These are phyloP conservation scores for Plenodomus lindquistii DNA, from an alignment of 2,329 filamentous ascomycete genomes.

Conservation along the genomic window DNA sequence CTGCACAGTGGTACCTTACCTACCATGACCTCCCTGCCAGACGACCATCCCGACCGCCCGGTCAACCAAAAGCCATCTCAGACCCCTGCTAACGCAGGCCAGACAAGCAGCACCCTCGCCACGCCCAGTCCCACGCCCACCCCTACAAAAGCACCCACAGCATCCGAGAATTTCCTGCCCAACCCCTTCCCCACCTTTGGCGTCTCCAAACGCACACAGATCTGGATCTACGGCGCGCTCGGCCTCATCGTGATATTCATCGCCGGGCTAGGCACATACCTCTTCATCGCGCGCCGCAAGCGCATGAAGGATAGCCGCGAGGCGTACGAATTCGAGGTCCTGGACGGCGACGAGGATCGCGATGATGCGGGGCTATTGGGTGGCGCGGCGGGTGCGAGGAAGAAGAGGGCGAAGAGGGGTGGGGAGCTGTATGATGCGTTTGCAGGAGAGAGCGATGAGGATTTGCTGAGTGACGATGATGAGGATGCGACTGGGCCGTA, in stretches of 20 bases:
- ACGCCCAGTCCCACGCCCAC: constrained; percentile 16
- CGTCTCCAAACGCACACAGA: constrained; percentile 80
- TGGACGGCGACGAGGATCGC: constrained; percentile 76
- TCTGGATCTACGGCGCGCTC: constrained; percentile 90
- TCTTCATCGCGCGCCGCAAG: constrained; percentile 77
- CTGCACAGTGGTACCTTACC: constrained; percentile 53
- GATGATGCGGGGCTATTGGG: constrained; percentile 56
- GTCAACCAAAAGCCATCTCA: constrained; percentile 60
- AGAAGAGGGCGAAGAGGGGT: constrained; percentile 63
- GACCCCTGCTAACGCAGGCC: constrained; percentile 29
- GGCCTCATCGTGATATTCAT: constrained; percentile 87
- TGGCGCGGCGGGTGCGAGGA: constrained; percentile 39
- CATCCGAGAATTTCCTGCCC: constrained; percentile 66
- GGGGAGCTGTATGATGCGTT: constrained; percentile 98
- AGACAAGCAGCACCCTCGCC: constrained; percentile 21
- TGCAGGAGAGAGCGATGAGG: constrained; percentile 86
- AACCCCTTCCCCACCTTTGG: constrained; percentile 90
- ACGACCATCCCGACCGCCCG: constrained; percentile 56
- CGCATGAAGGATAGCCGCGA: constrained; percentile 75
- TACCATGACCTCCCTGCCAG: constrained; percentile 49
- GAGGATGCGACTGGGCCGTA: constrained; percentile 44
- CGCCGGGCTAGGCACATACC: constrained; percentile 75
- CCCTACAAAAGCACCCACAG: constrained; percentile 21
- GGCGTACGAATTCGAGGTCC: constrained; percentile 91
- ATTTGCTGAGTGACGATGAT: constrained; percentile 56